phyloP scores from a whole-genome alignment of 1,139 yeast genomes.

The Wickerhamiella infanticola region DNA sequence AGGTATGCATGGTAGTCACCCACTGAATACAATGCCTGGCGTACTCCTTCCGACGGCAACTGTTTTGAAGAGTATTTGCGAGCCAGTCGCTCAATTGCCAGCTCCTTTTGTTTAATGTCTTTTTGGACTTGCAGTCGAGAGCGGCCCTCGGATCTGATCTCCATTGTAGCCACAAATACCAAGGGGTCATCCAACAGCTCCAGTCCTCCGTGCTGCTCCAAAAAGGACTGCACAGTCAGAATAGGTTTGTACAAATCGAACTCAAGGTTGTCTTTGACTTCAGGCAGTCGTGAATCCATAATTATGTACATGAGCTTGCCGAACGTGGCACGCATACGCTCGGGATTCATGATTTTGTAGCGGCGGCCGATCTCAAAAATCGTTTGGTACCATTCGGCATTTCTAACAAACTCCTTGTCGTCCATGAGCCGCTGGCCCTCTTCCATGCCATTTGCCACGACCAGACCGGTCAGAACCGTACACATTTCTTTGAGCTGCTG shows the following conservation, averaged over 20 bases:
- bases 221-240: slow-evolving; percentile 38
- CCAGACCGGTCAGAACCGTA: slow-evolving; percentile 56
- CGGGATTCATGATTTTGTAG: slow-evolving; percentile 68
- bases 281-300: slow-evolving; percentile 62
- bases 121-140: slow-evolving; percentile 36
- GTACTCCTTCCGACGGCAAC: slow-evolving; percentile 36
- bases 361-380: slow-evolving; percentile 63
- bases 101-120: slow-evolving; percentile 46
- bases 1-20: slow-evolving; percentile 62
- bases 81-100: slow-evolving; percentile 43
- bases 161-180: slow-evolving; percentile 46
- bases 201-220: slow-evolving; percentile 30
- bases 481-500: slow-evolving; percentile 57
- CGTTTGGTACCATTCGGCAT: slow-evolving; percentile 51
- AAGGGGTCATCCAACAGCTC: slow-evolving; percentile 39
- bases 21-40: slow-evolving; percentile 53
- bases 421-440: slow-evolving; percentile 45
- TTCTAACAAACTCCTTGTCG: slow-evolving; percentile 46
- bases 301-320: slow-evolving; percentile 68
- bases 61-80: slow-evolving; percentile 25
- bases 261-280: slow-evolving; percentile 49
- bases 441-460: slow-evolving; percentile 56
- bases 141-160: slow-evolving; percentile 42
- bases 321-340: slow-evolving; percentile 54
- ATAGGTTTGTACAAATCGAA: slow-evolving; percentile 58